phyloP scores from a whole-genome alignment of 306 rosid species.

The Pterocarpus santalinus region DNA sequence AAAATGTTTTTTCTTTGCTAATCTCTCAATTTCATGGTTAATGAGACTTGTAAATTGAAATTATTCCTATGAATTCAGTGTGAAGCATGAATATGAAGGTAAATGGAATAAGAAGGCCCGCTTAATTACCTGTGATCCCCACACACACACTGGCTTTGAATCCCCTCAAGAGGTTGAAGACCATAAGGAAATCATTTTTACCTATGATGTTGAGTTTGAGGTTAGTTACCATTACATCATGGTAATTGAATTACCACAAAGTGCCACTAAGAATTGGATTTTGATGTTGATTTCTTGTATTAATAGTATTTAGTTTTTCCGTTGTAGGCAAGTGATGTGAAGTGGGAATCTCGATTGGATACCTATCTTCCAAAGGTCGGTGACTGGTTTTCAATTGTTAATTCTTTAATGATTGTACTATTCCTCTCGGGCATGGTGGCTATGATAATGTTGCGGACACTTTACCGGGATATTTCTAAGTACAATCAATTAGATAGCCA shows the following conservation, averaged over 20 bases:
- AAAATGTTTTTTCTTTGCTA: not conserved
- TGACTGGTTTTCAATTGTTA: conserved; percentile 48
- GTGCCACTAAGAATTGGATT: not conserved
- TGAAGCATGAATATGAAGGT: conserved; percentile 41
- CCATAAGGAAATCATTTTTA: conserved; percentile 35
- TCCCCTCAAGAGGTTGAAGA: conserved; percentile 42
- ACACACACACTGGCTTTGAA: conserved; percentile 12
- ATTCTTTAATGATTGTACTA: conserved; percentile 29
- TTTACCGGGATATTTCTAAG: conserved; percentile 45
- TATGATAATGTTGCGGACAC: conserved; percentile 45
- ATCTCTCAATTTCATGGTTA: conserved; percentile 8
- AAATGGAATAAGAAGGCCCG: conserved; percentile 11
- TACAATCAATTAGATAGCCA: conserved; percentile 38
- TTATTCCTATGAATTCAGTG: conserved; percentile 38
- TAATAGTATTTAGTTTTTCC: not conserved
- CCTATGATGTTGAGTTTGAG: conserved; percentile 47
- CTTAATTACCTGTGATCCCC: conserved; percentile 39
- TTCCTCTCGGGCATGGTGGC: conserved; percentile 50
- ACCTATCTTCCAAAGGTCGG: conserved; percentile 28
- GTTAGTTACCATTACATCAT: conserved; percentile 16
- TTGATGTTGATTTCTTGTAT: not conserved
- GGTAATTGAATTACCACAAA: not conserved
- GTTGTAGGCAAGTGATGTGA: conserved; percentile 45
- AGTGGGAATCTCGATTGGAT: conserved; percentile 44
- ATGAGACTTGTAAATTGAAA: conserved; percentile 15